These are phyloP conservation scores for Colletotrichum chrysophilum DNA, from an alignment of 2,329 filamentous ascomycete genomes.

Conservation along the genomic window DNA sequence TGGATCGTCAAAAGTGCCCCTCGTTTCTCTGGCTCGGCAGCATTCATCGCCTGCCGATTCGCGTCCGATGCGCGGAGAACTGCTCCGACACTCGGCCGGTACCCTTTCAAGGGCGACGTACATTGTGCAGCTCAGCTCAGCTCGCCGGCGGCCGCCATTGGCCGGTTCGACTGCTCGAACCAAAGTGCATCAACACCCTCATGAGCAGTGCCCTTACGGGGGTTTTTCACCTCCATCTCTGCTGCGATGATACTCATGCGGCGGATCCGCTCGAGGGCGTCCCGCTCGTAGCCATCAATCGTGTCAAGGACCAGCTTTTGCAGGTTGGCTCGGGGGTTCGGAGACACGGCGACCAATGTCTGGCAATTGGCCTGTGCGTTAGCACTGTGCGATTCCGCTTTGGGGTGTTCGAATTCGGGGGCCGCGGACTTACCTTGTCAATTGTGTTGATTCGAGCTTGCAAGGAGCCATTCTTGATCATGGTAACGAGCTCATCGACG, in stretches of 20 bases:
- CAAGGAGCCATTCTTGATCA: slow-evolving; percentile 77
- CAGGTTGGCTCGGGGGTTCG: slow-evolving; percentile 70
- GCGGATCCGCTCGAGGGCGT: slow-evolving; percentile 77
- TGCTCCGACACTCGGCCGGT: slow-evolving; percentile 6
- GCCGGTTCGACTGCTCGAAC: slow-evolving; percentile 32
- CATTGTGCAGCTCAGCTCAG: slow-evolving; percentile 7
- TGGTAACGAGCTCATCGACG: slow-evolving; percentile 74
- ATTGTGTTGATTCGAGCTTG: slow-evolving; percentile 86
- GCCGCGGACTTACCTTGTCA: slow-evolving; percentile 60
- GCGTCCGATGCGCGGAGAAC: slow-evolving; percentile 14
- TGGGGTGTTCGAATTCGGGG: background rate
- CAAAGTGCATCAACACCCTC: slow-evolving; percentile 34
- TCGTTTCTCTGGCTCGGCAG: background rate
- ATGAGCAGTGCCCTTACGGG: slow-evolving; percentile 7
- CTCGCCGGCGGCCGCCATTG: slow-evolving; percentile 10
- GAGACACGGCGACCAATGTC: slow-evolving; percentile 75
- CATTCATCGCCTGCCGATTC: slow-evolving; percentile 1
- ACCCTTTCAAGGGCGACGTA: background rate
- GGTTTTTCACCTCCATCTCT: slow-evolving; percentile 70
- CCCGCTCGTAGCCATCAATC: slow-evolving; percentile 74
- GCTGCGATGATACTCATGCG: slow-evolving; percentile 78
- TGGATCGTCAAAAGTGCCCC: slow-evolving; percentile 13
- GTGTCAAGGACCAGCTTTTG: slow-evolving; percentile 73
- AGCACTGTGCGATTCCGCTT: slow-evolving; percentile 3
- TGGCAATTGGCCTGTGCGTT: slow-evolving; percentile 33